These are phyloP conservation scores for Fulvia fulva DNA, from an alignment of 2,329 filamentous ascomycete species.

Conservation along the genomic window DNA sequence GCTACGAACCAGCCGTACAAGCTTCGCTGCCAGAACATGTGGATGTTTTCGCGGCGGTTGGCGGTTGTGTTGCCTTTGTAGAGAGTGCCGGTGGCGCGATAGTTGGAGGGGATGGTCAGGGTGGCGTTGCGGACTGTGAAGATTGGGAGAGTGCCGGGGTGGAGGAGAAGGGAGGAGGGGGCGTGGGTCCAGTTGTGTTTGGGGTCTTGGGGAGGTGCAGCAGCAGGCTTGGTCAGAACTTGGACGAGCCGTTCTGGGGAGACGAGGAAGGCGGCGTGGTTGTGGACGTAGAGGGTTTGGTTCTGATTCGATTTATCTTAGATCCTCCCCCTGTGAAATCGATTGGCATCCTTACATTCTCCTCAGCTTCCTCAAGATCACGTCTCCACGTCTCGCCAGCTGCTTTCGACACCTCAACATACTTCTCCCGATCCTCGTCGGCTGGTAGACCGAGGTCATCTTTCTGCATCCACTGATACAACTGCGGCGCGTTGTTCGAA, in stretches of 20 bases:
- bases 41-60: constrained; percentile 25
- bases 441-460: background rate
- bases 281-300: constrained; percentile 3
- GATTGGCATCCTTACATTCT: background rate
- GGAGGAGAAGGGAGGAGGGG: constrained; percentile 36
- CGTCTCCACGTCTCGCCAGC: background rate
- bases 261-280: background rate
- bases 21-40: constrained; percentile 31
- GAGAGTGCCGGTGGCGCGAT: constrained; percentile 22
- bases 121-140: constrained; percentile 32
- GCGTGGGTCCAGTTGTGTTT: constrained; percentile 28
- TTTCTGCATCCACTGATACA: constrained; percentile 1
- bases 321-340: no score
- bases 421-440: background rate
- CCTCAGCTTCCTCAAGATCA: background rate
- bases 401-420: background rate
- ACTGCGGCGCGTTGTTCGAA: background rate
- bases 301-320: background rate
- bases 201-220: background rate
- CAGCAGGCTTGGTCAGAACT: background rate
- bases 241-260: background rate
- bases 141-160: constrained; percentile 23
- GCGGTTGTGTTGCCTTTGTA: constrained; percentile 1
- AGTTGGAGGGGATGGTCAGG: constrained; percentile 37
- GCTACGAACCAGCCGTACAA: constrained; percentile 37